phyloP scores from a whole-genome alignment of 1,284 basidiomycete genomes.

The Boletus smithii region DNA sequence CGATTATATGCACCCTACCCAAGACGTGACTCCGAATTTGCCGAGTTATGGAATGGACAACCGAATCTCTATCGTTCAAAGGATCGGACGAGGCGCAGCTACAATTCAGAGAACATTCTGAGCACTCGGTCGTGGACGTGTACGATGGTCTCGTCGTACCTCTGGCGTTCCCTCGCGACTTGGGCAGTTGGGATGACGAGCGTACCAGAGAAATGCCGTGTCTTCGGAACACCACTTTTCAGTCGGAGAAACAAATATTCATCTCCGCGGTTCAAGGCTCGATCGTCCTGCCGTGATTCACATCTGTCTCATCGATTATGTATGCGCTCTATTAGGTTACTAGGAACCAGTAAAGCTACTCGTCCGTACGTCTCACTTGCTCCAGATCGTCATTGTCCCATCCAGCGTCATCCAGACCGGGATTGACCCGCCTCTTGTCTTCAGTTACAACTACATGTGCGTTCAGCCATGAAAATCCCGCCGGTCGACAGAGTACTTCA shows the following conservation, averaged over 20 bases:
- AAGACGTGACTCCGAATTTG: conserved; percentile 35
- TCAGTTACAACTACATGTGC: conserved; percentile 53
- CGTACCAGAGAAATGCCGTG: conserved; percentile 30
- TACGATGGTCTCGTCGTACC: conserved; percentile 19
- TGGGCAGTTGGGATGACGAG: conserved; percentile 12
- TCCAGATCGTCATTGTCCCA: conserved; percentile 30
- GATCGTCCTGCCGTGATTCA: conserved; percentile 8
- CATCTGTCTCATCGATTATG: not conserved
- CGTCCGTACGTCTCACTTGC: conserved; percentile 23
- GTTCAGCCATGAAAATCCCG: conserved; percentile 69
- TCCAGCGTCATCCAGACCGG: conserved; percentile 40
- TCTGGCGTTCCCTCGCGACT: conserved; percentile 15
- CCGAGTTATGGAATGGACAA: conserved; percentile 28
- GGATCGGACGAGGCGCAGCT: conserved; percentile 11
- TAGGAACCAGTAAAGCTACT: conserved; percentile 24
- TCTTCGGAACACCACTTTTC: conserved; percentile 17
- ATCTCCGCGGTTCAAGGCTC: conserved; percentile 19
- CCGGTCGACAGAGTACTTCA: conserved; percentile 68
- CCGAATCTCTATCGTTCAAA: conserved; percentile 10
- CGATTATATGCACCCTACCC: conserved; percentile 22
- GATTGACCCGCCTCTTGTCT: conserved; percentile 67
- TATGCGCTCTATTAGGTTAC: conserved; percentile 1
- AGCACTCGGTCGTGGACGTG: conserved; percentile 13
- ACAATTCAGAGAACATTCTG: conserved; percentile 10
- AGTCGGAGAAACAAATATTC: conserved; percentile 29